phyloP scores from a whole-genome alignment of 352 stramenopile genomes.

The Globisporangium sylvaticum region DNA sequence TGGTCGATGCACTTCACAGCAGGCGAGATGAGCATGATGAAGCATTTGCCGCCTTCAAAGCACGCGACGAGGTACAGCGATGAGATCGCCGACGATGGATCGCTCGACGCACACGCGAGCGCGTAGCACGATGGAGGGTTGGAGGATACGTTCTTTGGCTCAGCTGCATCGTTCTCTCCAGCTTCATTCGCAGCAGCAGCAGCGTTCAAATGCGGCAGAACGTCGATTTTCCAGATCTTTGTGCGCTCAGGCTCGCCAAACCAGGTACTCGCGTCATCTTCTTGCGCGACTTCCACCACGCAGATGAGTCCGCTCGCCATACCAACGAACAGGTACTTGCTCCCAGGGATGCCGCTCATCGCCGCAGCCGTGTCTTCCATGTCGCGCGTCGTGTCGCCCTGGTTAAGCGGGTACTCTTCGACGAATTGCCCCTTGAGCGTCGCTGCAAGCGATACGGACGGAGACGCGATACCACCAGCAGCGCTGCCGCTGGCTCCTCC shows the following conservation, averaged over 20 bases:
- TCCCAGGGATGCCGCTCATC: conserved; percentile 44
- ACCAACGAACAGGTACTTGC: conserved; percentile 64
- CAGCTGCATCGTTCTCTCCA: background rate
- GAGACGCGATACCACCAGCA: background rate
- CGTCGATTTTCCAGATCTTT: conserved; percentile 79
- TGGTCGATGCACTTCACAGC: conserved; percentile 61
- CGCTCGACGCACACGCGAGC: conserved; percentile 43
- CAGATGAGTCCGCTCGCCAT: conserved; percentile 71
- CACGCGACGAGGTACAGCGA: conserved; percentile 57
- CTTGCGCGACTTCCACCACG: conserved; percentile 46
- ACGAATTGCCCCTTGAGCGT: conserved; percentile 27
- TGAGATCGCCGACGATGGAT: conserved; percentile 22
- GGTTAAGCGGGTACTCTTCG: conserved; percentile 59
- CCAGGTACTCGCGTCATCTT: conserved; percentile 22
- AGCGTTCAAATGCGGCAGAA: conserved; percentile 43
- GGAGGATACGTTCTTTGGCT: conserved; percentile 8
- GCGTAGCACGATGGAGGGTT: conserved; percentile 43
- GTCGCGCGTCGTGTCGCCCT: conserved; percentile 40
- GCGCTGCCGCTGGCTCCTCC: background rate
- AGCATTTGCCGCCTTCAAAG: conserved; percentile 78
- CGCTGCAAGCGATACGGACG: background rate
- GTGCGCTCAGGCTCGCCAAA: conserved; percentile 27
- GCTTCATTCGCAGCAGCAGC: background rate
- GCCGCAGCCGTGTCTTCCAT: conserved; percentile 41
- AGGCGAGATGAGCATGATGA: conserved; percentile 70